These are phyloP conservation scores for Tricholoma matsutake DNA, from an alignment of 768 basidiomycete species.

Conservation along the genomic window DNA sequence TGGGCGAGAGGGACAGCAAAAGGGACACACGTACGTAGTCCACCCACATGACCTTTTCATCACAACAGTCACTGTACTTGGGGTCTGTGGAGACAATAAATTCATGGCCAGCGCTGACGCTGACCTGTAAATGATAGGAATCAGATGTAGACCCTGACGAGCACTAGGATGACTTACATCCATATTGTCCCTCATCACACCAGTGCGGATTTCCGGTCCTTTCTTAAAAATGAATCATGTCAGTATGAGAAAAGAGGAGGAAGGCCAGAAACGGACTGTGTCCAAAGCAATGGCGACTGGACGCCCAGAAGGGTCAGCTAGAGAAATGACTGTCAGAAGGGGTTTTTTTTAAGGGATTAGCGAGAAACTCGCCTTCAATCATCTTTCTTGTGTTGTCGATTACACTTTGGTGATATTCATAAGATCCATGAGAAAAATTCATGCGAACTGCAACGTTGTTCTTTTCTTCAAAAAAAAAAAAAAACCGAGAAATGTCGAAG, in stretches of 20 bases:
- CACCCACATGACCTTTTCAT: conserved; percentile 83
- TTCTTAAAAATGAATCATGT: conserved; percentile 52
- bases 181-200: conserved; percentile 78
- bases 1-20: background rate
- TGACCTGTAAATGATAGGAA: conserved; percentile 47
- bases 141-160: background rate
- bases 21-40: conserved; percentile 75
- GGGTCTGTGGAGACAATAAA: conserved; percentile 86
- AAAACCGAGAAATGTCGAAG: background rate
- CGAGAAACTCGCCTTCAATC: conserved; percentile 57
- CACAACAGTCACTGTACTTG: conserved; percentile 73
- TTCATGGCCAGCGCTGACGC: conserved; percentile 88
- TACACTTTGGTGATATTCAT: conserved; percentile 98
- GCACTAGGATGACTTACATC: conserved; percentile 59
- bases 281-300: conserved; percentile 98
- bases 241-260: conserved; percentile 3
- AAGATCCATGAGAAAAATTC: conserved; percentile 99
- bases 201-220: conserved; percentile 99
- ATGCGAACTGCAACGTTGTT: conserved; percentile 73
- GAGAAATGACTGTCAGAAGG: conserved; percentile 5
- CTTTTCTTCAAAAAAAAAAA: background rate
- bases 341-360: conserved; percentile 1
- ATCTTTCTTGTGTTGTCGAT: conserved; percentile 95
- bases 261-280: conserved; percentile 58
- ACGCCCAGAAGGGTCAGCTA: conserved; percentile 72